phyloP scores from a whole-genome alignment of 2,329 filamentous ascomycete genomes.

The Diplodia seriata region DNA sequence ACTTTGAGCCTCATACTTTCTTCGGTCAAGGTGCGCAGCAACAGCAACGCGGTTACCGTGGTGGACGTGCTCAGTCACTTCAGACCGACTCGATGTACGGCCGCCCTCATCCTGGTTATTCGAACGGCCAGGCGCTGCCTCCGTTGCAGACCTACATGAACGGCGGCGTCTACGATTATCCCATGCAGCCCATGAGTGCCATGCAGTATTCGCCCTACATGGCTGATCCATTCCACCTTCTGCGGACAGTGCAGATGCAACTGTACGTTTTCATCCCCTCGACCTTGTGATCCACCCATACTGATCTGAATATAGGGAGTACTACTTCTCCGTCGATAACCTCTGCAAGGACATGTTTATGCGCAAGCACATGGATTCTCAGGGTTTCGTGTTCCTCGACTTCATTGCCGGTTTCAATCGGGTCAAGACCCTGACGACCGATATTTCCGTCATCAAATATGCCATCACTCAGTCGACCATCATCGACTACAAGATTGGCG shows the following conservation, averaged over 20 bases:
- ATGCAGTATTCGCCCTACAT: slow-evolving; percentile 65
- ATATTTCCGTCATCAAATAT: slow-evolving; percentile 75
- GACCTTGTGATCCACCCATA: neutral
- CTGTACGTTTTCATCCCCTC: slow-evolving; percentile 51
- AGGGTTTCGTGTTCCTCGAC: slow-evolving; percentile 84
- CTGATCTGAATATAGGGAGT: slow-evolving; percentile 67
- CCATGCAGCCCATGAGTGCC: slow-evolving; percentile 63
- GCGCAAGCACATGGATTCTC: slow-evolving; percentile 89
- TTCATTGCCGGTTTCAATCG: slow-evolving; percentile 88
- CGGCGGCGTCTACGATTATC: slow-evolving; percentile 63
- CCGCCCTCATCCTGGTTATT: slow-evolving; percentile 43
- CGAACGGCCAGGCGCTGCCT: slow-evolving; percentile 48
- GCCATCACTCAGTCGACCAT: slow-evolving; percentile 75
- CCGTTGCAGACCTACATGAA: slow-evolving; percentile 59
- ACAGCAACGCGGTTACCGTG: slow-evolving; percentile 55
- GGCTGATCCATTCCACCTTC: slow-evolving; percentile 63
- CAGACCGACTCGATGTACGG: slow-evolving; percentile 62
- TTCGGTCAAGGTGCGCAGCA: slow-evolving; percentile 38
- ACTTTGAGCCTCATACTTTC: slow-evolving; percentile 45
- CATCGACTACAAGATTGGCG: slow-evolving; percentile 76
- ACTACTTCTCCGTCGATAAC: slow-evolving; percentile 97
- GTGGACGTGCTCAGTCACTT: slow-evolving; percentile 67
- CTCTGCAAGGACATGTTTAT: slow-evolving; percentile 91
- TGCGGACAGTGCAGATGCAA: slow-evolving; percentile 67
- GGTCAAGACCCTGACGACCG: slow-evolving; percentile 73